phyloP scores from a whole-genome alignment of 352 stramenopile species.

The Globisporangium polare region DNA sequence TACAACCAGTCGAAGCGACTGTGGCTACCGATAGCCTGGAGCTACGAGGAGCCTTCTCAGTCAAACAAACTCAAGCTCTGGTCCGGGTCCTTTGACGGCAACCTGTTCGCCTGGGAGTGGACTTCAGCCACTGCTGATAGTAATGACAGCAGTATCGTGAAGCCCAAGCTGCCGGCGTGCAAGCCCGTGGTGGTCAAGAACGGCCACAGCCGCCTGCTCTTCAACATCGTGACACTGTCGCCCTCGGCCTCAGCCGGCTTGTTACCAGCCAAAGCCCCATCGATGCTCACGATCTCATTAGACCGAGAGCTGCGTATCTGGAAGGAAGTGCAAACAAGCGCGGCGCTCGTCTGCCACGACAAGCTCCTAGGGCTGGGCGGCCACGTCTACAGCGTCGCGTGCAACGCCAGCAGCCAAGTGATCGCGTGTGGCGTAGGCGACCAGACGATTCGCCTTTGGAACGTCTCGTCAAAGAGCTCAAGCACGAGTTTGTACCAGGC shows the following conservation, averaged over 20 bases:
- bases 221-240: conserved; percentile 45
- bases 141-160: conserved; percentile 1
- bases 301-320: conserved; percentile 68
- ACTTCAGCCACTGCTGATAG: conserved; percentile 3
- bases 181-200: conserved; percentile 56
- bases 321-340: conserved; percentile 24
- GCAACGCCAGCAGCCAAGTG: conserved; percentile 21
- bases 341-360: conserved; percentile 29
- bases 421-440: conserved; percentile 64
- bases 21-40: conserved; percentile 74
- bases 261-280: conserved; percentile 3
- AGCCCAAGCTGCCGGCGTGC: conserved; percentile 12
- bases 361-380: conserved; percentile 55
- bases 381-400: conserved; percentile 53
- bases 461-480: conserved; percentile 16
- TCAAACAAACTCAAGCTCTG: conserved; percentile 33
- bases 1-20: conserved; percentile 65
- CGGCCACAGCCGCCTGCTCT: conserved; percentile 59
- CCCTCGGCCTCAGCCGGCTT: background rate
- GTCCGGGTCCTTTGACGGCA: conserved; percentile 71
- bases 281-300: conserved; percentile 56
- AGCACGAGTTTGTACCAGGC: conserved; percentile 24
- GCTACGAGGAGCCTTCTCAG: background rate
- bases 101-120: conserved; percentile 63
- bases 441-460: conserved; percentile 71